Conservation (phyloP, 2,329 filamentous ascomycete genomes). For the Penicillium sp. region DNA sequence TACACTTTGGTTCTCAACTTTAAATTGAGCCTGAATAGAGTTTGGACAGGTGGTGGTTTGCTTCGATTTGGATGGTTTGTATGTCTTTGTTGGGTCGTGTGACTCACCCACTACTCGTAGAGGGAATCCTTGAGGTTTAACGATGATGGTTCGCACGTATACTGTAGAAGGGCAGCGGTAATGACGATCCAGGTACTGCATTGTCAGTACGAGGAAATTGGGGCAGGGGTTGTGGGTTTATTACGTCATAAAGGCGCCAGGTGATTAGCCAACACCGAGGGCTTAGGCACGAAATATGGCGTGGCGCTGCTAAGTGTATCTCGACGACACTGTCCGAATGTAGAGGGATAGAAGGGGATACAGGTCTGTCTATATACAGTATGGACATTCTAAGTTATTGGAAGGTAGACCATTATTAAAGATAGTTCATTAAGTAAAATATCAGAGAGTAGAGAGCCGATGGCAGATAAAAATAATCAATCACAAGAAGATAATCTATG, state of each 20-base stretch:
- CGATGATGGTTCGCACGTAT: no score
- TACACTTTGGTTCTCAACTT: not conserved
- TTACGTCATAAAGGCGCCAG: no score
- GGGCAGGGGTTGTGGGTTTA: no score
- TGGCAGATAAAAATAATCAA: not conserved
- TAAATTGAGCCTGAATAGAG: not conserved
- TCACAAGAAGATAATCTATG: not conserved
- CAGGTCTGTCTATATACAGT: not conserved
- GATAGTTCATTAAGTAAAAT: slow-evolving; percentile 8
- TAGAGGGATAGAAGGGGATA: not conserved
- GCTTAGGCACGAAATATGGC: not conserved
- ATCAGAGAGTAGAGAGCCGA: slow-evolving; percentile 11
- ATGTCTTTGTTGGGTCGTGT: not conserved
- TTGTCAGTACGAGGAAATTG: not conserved
- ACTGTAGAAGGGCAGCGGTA: not conserved
- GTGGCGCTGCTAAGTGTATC: not conserved
- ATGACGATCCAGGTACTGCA: not conserved
- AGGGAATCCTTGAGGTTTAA: no score
- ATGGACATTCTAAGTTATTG: not conserved
- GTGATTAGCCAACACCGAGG: not conserved
- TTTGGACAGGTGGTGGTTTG: not conserved
- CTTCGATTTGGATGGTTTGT: not conserved
- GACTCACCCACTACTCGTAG: not conserved
- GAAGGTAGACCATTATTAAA: not conserved
- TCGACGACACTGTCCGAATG: not conserved